Base-by-base conservation (phyloP, 208 protist species). In the Leishmania major region DNA sequence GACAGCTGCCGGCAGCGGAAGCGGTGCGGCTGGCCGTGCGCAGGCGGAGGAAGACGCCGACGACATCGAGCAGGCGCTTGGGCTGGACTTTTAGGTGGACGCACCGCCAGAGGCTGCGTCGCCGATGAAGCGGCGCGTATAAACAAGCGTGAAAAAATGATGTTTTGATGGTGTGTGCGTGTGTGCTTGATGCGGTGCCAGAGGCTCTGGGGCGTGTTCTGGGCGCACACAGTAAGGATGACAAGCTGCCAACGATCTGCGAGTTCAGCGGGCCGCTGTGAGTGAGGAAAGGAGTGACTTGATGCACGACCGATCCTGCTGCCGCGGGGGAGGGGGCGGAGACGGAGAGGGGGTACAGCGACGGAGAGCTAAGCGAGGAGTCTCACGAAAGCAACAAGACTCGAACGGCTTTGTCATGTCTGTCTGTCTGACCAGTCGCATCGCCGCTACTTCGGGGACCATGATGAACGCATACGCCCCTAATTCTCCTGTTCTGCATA, bases 41-140 rank as follows among this genome's bases (percentile, higher is more conserved):
- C 47, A 28, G 28, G 31, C 31, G 28, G 77, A 84, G 71, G 86
- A 89, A 22, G 86, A 85, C 53, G 83, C 88, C 28, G 90, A 94
- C 37, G 89, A 94, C 75, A 87, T 95, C 22, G 93, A 95, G 67
- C 87, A 93, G 78, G 91, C 92, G 0, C 87, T 97, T 6, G 94
- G 94, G 17, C 87, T 97, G 0, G 94, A 93, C 53, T 97, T 97
- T 87, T 97, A 71, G 19, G 15, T 25, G 66, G 81, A 35, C 13
- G 35, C 35, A 22, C 11, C 10, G 6, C 70, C 22, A 49, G 35
- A 22, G 70, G 35, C 40, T 40, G 64, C 5, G 43, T 0, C 37
- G 4, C 22, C 7, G 19, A 47, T 45, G 6, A 2, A 71, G 25
- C 35, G 28, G 66, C 25, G 66, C 11, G 19, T 71, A 40, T 22